phyloP scores from a whole-genome alignment of 1,139 yeast species.

The Blastobotrys ciferrii region DNA sequence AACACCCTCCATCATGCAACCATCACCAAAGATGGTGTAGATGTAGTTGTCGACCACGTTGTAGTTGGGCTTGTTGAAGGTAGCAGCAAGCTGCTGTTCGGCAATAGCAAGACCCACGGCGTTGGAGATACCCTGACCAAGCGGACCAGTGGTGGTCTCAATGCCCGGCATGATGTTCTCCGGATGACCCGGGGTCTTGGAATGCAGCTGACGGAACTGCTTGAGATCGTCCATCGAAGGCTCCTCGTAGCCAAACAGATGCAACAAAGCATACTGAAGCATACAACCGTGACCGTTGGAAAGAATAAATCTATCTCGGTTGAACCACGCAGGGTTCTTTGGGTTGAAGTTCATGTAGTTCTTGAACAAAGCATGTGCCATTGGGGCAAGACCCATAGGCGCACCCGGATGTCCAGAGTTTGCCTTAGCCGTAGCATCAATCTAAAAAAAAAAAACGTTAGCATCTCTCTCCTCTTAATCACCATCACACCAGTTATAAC shows the following conservation, averaged over 20 bases:
- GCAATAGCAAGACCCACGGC: slow-evolving; percentile 98
- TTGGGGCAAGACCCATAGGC: slow-evolving; percentile 95
- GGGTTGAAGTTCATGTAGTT: slow-evolving; percentile 82
- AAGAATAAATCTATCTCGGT: slow-evolving; percentile 92
- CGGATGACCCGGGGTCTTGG: slow-evolving; percentile 98
- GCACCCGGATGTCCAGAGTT: slow-evolving; percentile 99
- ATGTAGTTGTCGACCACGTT: slow-evolving; percentile 66
- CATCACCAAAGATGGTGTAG: slow-evolving; percentile 89
- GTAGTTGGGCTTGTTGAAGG: slow-evolving; percentile 85
- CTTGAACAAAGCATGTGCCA: slow-evolving; percentile 73
- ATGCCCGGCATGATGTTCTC: slow-evolving; percentile 76
- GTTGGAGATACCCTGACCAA: slow-evolving; percentile 97
- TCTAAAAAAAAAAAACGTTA: slow-evolving; percentile 33
- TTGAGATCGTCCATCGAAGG: slow-evolving; percentile 83
- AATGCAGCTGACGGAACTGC: slow-evolving; percentile 84
- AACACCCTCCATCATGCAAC: slow-evolving; percentile 98
- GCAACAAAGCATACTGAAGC: slow-evolving; percentile 79
- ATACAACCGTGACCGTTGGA: slow-evolving; percentile 99
- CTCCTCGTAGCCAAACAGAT: slow-evolving; percentile 74
- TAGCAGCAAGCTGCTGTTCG: slow-evolving; percentile 87
- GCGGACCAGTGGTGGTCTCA: slow-evolving; percentile 98
- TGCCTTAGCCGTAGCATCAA: slow-evolving; percentile 84
- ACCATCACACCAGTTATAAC: too few relatives aligned
- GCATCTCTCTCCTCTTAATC: too few relatives aligned
- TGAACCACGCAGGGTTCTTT: slow-evolving; percentile 85